Evolutionary conservation across 2,329 filamentous ascomycete species (phyloP).

Genomic region (Diaporthe aspalathi): DNA sequence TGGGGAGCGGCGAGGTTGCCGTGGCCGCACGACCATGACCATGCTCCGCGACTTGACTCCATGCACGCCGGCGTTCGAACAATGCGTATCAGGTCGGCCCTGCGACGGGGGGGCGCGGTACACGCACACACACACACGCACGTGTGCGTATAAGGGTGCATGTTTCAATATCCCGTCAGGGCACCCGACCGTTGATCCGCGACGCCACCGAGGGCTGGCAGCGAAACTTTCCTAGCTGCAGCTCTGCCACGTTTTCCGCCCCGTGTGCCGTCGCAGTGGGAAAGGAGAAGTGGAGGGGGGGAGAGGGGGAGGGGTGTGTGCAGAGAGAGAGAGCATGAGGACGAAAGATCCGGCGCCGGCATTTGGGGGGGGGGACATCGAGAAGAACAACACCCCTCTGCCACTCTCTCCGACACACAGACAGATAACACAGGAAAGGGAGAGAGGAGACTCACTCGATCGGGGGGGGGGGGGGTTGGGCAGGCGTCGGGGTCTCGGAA

Average conservation of each 20-base stretch:
- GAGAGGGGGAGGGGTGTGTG: neutral
- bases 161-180: slow-evolving; percentile 28
- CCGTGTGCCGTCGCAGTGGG: slow-evolving; percentile 29
- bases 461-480: no score
- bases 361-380: neutral
- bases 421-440: neutral
- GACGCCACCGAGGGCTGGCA: neutral
- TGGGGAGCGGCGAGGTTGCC: neutral
- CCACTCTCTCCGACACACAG: neutral
- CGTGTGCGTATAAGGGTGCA: slow-evolving; percentile 9
- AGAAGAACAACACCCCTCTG: no score
- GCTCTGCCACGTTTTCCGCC: slow-evolving; percentile 30
- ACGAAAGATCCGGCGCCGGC: no score
- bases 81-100: slow-evolving; percentile 29
- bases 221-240: slow-evolving; percentile 30
- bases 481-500: slow-evolving; percentile 28
- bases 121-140: neutral
- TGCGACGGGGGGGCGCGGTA: slow-evolving; percentile 23
- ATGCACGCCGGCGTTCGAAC: slow-evolving; percentile 13
- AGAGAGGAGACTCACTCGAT: neutral
- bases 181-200: slow-evolving; percentile 4
- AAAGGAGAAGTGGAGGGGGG: neutral
- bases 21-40: neutral
- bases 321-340: neutral
- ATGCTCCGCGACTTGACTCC: neutral